These are phyloP conservation scores for Hirsutella rhossiliensis DNA, from an alignment of 2,329 filamentous ascomycete genomes.

Conservation along the genomic window DNA sequence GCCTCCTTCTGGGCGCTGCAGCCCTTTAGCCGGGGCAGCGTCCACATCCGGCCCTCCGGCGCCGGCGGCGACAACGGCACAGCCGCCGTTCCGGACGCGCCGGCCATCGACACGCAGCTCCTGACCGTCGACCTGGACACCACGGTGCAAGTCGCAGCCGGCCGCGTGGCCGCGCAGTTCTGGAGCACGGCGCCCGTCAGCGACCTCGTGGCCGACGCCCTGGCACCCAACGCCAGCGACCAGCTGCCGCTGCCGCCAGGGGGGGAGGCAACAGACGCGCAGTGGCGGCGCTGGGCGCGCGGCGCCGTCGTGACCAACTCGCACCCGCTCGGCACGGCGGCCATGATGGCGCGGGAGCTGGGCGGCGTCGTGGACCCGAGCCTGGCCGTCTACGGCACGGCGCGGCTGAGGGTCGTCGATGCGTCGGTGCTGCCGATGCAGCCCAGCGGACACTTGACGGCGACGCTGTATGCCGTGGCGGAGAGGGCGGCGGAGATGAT, in stretches of 20 bases:
- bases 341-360: constrained; percentile 36
- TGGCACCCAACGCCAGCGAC: not conserved
- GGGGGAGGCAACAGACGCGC: constrained; percentile 4
- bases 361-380: constrained; percentile 35
- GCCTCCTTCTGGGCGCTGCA: constrained; percentile 25
- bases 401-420: constrained; percentile 8
- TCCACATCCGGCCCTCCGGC: constrained; percentile 23
- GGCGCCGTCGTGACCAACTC: constrained; percentile 17
- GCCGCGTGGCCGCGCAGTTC: constrained; percentile 16
- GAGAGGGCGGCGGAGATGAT: constrained; percentile 8
- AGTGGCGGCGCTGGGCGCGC: constrained; percentile 7
- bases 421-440: constrained; percentile 8
- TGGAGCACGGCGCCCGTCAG: constrained; percentile 16
- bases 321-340: constrained; percentile 33
- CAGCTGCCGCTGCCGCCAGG: constrained; percentile 2
- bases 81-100: constrained; percentile 19
- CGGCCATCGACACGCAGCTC: constrained; percentile 24
- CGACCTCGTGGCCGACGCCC: not conserved
- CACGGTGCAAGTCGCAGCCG: constrained; percentile 13
- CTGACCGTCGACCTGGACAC: constrained; percentile 23
- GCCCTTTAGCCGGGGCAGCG: constrained; percentile 26
- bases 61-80: constrained; percentile 17
- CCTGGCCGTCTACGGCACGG: constrained; percentile 30
- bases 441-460: constrained; percentile 6
- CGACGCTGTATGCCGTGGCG: constrained; percentile 8